Evolutionary conservation across 495 filamentous ascomycete genomes (phyloP), one percentile per base, ranked within the genome.

Genomic region (Penicillium paxilli): DNA sequence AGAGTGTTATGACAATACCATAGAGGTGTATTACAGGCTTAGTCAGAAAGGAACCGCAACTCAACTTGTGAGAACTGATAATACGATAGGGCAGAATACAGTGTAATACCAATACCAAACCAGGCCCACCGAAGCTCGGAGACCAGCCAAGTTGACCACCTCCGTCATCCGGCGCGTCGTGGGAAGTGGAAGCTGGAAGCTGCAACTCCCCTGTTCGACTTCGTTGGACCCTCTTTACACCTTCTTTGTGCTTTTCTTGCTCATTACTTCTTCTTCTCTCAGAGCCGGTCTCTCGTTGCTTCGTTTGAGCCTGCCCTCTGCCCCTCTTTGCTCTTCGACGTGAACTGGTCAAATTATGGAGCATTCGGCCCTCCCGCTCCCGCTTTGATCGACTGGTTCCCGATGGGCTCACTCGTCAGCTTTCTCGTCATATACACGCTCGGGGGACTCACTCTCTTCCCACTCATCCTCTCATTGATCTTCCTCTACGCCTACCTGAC

Each of bases 381-480:
- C 56, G 42, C 55, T 63, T 55, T 76, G 65, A 74, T 71, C 64
- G 52, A 63, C 66, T 51, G 52, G 53, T 60, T 69, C 70, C 66
- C 59, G 67, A 91, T 88, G 86, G 87, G 85, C 80, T 77, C 78
- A 57, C 80, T 91, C 78, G 76, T 80, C 54, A 74, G 73, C 54
- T 85, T 95, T 63, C 73, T 94, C 55, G 63, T 88, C 59, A 76
- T 87, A 62, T 98, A 96, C 78, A 58, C 96, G 54, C 70, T 97
- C 56, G 95, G 95, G 68, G 95, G 93, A 64, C 69, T 98, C 60
- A 96, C 92, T 22, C 92, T 98, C 58, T 63, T 97, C 50, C 95
- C 94, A 35, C 73, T 96, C 4, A 42, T 93, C 54, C 54, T 93
- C 42, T 68, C 68, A n/a, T 65, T 82, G 25, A 33, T 91, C 32